Percentiles rank a stretch among this genome's conserved stretches.
Conservation (phyloP, 768 basidiomycete species). For the Lanmaoa pseudosensibilis region DNA sequence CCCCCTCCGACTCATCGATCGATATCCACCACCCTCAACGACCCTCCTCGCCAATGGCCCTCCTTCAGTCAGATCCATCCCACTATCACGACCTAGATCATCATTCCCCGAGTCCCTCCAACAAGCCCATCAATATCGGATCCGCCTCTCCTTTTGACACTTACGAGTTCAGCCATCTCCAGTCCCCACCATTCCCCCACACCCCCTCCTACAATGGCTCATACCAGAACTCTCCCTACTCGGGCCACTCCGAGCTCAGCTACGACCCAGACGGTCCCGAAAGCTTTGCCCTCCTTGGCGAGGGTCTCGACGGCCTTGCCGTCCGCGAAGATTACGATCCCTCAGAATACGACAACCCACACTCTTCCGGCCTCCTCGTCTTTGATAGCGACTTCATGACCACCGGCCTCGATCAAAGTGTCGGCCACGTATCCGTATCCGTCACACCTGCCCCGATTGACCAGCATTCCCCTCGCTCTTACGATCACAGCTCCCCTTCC, state of each 20-base stretch:
- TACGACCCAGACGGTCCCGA: constrained; percentile 50
- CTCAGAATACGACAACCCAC: constrained; percentile 65
- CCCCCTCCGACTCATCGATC: constrained; percentile 7
- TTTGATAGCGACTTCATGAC: constrained; percentile 52
- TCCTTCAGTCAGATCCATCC: constrained; percentile 26
- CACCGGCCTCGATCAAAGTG: constrained; percentile 28
- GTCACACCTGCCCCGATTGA: constrained; percentile 42
- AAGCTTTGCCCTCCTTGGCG: constrained; percentile 49
- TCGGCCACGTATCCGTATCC: constrained; percentile 39
- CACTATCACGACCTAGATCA: constrained; percentile 25
- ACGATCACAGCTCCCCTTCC: constrained; percentile 66
- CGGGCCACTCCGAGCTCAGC: constrained; percentile 64
- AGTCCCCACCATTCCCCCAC: constrained; percentile 45
- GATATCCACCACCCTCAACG: constrained; percentile 2
- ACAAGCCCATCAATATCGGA: constrained; percentile 27
- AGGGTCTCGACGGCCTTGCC: constrained; percentile 39
- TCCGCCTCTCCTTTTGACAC: constrained; percentile 37
- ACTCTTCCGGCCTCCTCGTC: constrained; percentile 52
- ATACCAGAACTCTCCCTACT: constrained; percentile 71
- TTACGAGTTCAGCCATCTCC: constrained; percentile 39
- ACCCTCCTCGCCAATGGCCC: constrained; percentile 22
- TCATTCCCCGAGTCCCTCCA: constrained; percentile 28
- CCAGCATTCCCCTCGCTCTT: constrained; percentile 43
- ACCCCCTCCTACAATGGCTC: constrained; percentile 64
- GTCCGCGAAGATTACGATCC: constrained; percentile 65